Conservation (phyloP, 768 basidiomycete species). For the Boletus vinaceobasis region DNA sequence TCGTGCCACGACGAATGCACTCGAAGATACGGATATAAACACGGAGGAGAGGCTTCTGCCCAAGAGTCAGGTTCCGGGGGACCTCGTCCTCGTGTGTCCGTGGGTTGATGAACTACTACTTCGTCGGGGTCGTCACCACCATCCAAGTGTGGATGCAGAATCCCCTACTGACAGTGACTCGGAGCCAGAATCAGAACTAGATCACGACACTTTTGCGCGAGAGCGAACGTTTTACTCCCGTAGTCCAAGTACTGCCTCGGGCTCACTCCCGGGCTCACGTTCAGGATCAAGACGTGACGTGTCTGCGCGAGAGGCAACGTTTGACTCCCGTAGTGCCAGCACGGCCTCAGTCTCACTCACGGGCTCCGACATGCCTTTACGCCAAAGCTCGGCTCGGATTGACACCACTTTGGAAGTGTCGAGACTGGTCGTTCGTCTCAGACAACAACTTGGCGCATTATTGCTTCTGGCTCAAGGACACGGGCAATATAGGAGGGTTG, state of each 20-base stretch:
- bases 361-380: background rate
- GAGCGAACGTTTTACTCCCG: background rate
- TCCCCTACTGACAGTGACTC: background rate
- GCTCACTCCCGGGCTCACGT: background rate
- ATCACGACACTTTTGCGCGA: background rate
- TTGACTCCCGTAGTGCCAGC: background rate
- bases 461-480: constrained; percentile 5
- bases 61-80: background rate
- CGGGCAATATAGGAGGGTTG: constrained; percentile 15
- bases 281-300: background rate
- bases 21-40: constrained; percentile 13
- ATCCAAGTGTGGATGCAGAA: background rate
- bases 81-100: constrained; percentile 16
- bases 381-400: background rate
- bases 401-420: background rate
- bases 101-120: constrained; percentile 16
- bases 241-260: background rate
- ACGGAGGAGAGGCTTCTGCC: background rate
- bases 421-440: constrained; percentile 10
- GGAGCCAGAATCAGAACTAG: background rate
- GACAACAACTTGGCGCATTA: constrained; percentile 12
- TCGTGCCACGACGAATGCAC: background rate
- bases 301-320: background rate
- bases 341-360: background rate
- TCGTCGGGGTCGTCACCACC: background rate